These are phyloP conservation scores for Fusarium sp. DNA, from an alignment of 2,329 filamentous ascomycete genomes.

Conservation along the genomic window DNA sequence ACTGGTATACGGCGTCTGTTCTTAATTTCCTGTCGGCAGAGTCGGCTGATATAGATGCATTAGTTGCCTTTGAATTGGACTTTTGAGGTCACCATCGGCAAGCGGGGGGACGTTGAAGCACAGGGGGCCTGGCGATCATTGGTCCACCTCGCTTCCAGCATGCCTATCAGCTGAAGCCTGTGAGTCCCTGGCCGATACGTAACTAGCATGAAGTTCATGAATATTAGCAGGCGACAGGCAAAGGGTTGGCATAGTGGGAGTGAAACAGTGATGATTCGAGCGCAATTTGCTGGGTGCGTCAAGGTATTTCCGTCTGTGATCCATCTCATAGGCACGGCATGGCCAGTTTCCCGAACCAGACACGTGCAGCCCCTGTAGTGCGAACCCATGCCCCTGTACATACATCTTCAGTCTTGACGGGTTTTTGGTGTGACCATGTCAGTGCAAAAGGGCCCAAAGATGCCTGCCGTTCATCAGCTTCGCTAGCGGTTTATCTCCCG, in stretches of 20 bases:
- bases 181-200: constrained; percentile 8
- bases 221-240: constrained; percentile 2
- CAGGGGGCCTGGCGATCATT: constrained; percentile 13
- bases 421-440: constrained; percentile 1
- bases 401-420: constrained; percentile 15
- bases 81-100: not conserved
- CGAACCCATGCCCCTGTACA: constrained; percentile 23
- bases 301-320: constrained; percentile 13
- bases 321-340: constrained; percentile 6
- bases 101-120: constrained; percentile 17
- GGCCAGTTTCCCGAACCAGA: constrained; percentile 29
- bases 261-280: constrained; percentile 22
- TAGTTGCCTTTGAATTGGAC: not conserved
- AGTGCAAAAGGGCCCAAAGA: not conserved
- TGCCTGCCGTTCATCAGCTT: not conserved
- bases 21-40: constrained; percentile 19
- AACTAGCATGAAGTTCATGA: not conserved
- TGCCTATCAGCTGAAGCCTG: not conserved
- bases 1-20: not conserved
- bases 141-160: constrained; percentile 13
- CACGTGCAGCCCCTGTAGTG: constrained; percentile 25
- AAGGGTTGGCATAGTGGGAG: constrained; percentile 8
- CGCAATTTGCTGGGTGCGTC: not conserved
- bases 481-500: constrained; percentile 6
- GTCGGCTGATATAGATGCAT: constrained; percentile 1